Evolutionary conservation across 1,139 yeast genomes (phyloP).

Genomic region (Pichia sp.): DNA sequence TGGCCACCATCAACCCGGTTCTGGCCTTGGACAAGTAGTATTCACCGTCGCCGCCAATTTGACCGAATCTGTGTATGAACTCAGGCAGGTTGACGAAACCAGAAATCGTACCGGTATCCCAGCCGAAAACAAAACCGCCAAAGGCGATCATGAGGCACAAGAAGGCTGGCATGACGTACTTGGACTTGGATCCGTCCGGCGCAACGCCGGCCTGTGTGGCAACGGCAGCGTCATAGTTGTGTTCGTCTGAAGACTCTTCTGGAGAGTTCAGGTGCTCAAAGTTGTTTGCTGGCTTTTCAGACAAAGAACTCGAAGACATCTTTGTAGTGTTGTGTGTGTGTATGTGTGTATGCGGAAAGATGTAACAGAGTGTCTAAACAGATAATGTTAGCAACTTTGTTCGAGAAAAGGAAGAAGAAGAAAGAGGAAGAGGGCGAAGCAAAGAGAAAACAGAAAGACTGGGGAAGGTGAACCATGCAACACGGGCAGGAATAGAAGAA

Average conservation of each 20-base stretch:
- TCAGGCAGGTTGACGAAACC: constrained; percentile 73
- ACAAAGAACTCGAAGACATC: constrained; percentile 15
- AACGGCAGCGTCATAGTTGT: not conserved
- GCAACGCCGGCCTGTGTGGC: constrained; percentile 4
- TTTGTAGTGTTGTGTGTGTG: not conserved
- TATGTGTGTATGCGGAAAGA: not conserved
- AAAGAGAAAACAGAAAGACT: not conserved
- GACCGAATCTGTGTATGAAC: constrained; percentile 52
- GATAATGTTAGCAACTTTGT: not conserved
- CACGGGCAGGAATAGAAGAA: not conserved
- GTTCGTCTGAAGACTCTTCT: constrained; percentile 2
- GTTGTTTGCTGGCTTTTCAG: constrained; percentile 5
- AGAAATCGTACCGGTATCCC: constrained; percentile 76
- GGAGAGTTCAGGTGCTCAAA: constrained; percentile 7
- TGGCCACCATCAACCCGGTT: constrained; percentile 60
- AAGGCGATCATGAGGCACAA: constrained; percentile 52
- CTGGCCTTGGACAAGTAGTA: constrained; percentile 49
- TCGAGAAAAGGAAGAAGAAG: not conserved
- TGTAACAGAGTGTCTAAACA: not conserved
- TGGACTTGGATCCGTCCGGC: constrained; percentile 16
- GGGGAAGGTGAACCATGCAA: not conserved
- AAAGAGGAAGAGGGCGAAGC: not conserved
- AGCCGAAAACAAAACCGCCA: constrained; percentile 70
- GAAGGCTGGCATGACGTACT: constrained; percentile 19
- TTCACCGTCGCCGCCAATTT: constrained; percentile 31